These are phyloP conservation scores for Penicillium pancosmium DNA, from an alignment of 495 filamentous ascomycete genomes.

Conservation along the genomic window DNA sequence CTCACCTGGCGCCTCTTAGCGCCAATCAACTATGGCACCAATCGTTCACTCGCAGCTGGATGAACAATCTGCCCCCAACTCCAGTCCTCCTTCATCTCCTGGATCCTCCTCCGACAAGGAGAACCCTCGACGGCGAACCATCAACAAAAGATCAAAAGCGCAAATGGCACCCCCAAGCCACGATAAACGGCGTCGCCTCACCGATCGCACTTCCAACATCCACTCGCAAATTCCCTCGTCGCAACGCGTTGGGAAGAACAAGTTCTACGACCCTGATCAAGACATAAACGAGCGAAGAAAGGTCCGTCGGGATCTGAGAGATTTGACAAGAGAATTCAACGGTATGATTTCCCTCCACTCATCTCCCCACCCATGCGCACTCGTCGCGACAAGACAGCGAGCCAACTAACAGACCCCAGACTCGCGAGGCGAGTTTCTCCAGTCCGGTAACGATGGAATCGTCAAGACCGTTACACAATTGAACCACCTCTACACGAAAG, in stretches of 20 bases:
- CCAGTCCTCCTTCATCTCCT: constrained; percentile 44
- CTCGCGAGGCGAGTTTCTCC: constrained; percentile 67
- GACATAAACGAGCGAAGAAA: constrained; percentile 73
- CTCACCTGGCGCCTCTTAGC: constrained; percentile 16
- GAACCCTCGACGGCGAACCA: constrained; percentile 38
- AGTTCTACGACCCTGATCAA: constrained; percentile 88
- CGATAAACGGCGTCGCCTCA: constrained; percentile 48
- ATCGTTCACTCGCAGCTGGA: constrained; percentile 28
- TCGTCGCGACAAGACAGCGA: not conserved
- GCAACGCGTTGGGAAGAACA: constrained; percentile 32
- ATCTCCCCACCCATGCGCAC: not conserved
- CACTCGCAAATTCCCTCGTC: constrained; percentile 33
- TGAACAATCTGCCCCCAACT: constrained; percentile 19
- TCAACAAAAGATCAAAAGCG: constrained; percentile 27
- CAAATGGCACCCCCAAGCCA: constrained; percentile 34
- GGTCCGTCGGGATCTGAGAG: constrained; percentile 68
- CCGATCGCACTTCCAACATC: constrained; percentile 34
- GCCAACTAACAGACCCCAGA: constrained; percentile 44
- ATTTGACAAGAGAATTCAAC: constrained; percentile 65
- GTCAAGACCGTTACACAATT: constrained; percentile 62
- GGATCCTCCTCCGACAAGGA: constrained; percentile 61
- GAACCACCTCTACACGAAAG: constrained; percentile 64
- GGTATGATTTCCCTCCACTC: constrained; percentile 42
- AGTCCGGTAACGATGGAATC: constrained; percentile 62
- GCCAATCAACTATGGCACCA: constrained; percentile 34